These are phyloP conservation scores for Arthrobotrys iridis DNA, from an alignment of 2,329 filamentous ascomycete genomes.

Conservation along the genomic window DNA sequence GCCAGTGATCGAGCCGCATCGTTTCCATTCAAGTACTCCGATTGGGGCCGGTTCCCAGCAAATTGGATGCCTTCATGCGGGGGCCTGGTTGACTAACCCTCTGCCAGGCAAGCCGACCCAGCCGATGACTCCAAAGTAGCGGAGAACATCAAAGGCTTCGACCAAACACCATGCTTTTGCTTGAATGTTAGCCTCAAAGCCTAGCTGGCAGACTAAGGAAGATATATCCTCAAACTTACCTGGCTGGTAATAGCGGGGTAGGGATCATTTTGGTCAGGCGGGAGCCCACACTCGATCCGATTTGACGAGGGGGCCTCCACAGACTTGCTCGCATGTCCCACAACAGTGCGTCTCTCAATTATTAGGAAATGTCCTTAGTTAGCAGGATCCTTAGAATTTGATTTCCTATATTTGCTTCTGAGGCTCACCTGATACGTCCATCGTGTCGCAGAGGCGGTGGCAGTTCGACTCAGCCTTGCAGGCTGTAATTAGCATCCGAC, in stretches of 20 bases:
- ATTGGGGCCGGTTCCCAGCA: constrained; percentile 1
- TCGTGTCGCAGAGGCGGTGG: constrained; percentile 7
- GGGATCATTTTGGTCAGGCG: constrained; percentile 31
- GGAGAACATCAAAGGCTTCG: not conserved
- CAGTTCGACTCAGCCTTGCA: constrained; percentile 52
- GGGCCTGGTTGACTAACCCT: constrained; percentile 36
- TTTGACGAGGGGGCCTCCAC: constrained; percentile 20
- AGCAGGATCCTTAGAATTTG: constrained; percentile 11
- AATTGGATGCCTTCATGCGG: constrained; percentile 40
- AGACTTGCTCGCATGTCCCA: not conserved
- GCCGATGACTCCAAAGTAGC: constrained; percentile 43
- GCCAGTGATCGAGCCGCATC: constrained; percentile 45
- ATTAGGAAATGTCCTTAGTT: not conserved
- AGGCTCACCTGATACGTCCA: not conserved
- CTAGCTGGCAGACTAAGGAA: not conserved
- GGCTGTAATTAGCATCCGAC: constrained; percentile 34
- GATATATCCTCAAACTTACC: constrained; percentile 7
- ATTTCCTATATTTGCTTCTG: not conserved
- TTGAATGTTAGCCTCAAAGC: constrained; percentile 29
- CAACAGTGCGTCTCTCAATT: not conserved
- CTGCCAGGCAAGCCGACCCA: constrained; percentile 17
- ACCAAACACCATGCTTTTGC: constrained; percentile 19
- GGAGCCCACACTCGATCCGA: constrained; percentile 21
- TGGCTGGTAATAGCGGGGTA: constrained; percentile 13
- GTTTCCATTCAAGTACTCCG: constrained; percentile 26